A percentile compares a stretch with the other conserved stretches of the same genome.
phyloP scores from a whole-genome alignment of 2,329 filamentous ascomycete species.

The Colletotrichum tropicicola region DNA sequence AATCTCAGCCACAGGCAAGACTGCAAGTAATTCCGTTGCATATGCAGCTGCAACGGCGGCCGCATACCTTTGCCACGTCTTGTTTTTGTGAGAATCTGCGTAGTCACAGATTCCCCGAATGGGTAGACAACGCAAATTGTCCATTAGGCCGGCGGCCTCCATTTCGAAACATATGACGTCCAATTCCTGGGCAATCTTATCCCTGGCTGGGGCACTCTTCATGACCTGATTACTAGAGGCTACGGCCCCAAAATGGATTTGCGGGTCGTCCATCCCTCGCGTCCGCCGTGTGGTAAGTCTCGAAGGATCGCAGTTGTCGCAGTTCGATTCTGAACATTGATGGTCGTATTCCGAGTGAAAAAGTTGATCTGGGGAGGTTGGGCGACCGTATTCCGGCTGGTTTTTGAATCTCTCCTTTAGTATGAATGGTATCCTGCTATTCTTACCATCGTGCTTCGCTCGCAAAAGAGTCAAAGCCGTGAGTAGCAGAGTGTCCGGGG shows the following conservation, averaged over 20 bases:
- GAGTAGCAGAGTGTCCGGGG: not conserved
- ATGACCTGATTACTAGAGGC: conserved; percentile 31
- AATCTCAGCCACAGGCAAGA: no score
- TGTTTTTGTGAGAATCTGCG: conserved; percentile 47
- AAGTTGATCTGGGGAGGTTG: no score
- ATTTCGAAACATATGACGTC: conserved; percentile 37
- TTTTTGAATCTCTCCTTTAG: no score
- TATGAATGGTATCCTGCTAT: no score
- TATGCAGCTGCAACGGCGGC: conserved; percentile 41
- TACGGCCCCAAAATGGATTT: conserved; percentile 30
- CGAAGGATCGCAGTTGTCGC: conserved; percentile 35
- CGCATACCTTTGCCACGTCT: conserved; percentile 46
- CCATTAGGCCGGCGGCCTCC: conserved; percentile 36
- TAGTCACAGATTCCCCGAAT: conserved; percentile 49
- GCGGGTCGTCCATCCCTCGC: not conserved
- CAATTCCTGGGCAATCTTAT: conserved; percentile 34
- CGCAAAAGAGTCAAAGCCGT: conserved; percentile 26
- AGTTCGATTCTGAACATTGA: no score
- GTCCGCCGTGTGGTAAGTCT: not conserved
- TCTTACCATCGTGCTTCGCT: conserved; percentile 41
- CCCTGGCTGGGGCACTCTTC: conserved; percentile 32
- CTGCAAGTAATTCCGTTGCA: conserved; percentile 32
- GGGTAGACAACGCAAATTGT: conserved; percentile 39
- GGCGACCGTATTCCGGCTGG: conserved; percentile 46
- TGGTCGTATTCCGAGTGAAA: no score